Conservation (phyloP, 768 basidiomycete species). For the Termitomyces sp. region DNA sequence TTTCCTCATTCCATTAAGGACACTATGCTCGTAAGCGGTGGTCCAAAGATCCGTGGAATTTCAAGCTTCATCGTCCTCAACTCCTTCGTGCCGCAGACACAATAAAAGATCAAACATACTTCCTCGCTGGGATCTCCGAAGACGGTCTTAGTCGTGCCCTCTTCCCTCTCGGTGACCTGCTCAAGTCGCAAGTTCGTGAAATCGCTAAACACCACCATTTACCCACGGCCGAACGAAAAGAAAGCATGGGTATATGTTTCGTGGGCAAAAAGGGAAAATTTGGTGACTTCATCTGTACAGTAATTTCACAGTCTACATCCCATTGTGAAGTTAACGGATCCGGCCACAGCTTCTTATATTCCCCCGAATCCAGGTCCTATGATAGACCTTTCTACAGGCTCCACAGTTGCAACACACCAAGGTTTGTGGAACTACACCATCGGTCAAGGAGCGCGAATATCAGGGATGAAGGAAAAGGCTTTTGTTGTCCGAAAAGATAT, state of each 20-base stretch:
- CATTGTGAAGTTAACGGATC: neutral
- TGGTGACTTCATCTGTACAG: slow-evolving; percentile 66
- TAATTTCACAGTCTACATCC: neutral
- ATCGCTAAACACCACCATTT: slow-evolving; percentile 46
- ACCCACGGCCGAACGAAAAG: slow-evolving; percentile 43
- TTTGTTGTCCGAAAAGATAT: slow-evolving; percentile 76
- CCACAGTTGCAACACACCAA: slow-evolving; percentile 54
- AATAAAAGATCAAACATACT: slow-evolving; percentile 90
- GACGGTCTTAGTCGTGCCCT: neutral
- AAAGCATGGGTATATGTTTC: slow-evolving; percentile 96
- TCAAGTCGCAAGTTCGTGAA: slow-evolving; percentile 39
- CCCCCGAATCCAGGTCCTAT: slow-evolving; percentile 67
- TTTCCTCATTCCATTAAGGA: slow-evolving; percentile 38
- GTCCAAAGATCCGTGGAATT: slow-evolving; percentile 19
- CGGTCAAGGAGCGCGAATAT: slow-evolving; percentile 73
- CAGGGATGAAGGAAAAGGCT: slow-evolving; percentile 57
- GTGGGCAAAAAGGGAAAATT: slow-evolving; percentile 80
- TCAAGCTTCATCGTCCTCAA: slow-evolving; percentile 35
- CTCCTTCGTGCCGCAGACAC: slow-evolving; percentile 54
- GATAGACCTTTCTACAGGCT: slow-evolving; percentile 52
- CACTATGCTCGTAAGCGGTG: slow-evolving; percentile 82
- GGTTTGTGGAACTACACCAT: slow-evolving; percentile 87
- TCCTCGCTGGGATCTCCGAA: slow-evolving; percentile 25
- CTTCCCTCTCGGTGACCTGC: slow-evolving; percentile 38
- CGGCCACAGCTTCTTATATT: slow-evolving; percentile 70